Conservation (phyloP, 345 rosid species). For the Hibiscus syriacus region DNA sequence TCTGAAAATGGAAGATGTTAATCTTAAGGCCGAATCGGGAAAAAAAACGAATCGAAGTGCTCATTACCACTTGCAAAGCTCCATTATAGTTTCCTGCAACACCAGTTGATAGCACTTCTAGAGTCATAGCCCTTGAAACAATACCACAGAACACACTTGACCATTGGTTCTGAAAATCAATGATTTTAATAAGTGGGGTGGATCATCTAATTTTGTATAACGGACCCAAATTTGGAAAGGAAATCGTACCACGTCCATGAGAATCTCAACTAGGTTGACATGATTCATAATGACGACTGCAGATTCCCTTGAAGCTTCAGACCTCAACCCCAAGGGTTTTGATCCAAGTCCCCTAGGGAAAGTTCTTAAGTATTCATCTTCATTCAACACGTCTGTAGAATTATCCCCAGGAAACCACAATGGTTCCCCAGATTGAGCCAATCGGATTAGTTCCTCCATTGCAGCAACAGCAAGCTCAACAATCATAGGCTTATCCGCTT, state of each 20-base stretch:
- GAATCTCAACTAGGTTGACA: constrained; percentile 74
- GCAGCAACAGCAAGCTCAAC: constrained; percentile 93
- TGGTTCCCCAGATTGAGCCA: constrained; percentile 72
- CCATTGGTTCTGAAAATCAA: constrained; percentile 64
- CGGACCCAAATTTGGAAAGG: neutral
- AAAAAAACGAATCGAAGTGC: neutral
- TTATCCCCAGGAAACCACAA: constrained; percentile 57
- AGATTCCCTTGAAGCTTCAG: constrained; percentile 91
- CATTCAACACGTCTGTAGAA: constrained; percentile 46
- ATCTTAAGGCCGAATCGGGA: neutral
- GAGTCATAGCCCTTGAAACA: constrained; percentile 83
- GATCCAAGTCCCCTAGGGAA: constrained; percentile 90
- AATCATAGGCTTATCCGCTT: constrained; percentile 83
- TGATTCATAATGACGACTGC: constrained; percentile 83
- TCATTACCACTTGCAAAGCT: constrained; percentile 89
- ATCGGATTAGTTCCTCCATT: constrained; percentile 87
- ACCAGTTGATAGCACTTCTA: constrained; percentile 86
- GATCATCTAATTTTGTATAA: neutral
- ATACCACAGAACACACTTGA: constrained; percentile 76
- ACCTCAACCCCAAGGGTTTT: constrained; percentile 55
- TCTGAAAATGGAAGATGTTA: constrained; percentile 28
- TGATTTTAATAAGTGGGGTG: neutral
- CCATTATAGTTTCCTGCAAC: constrained; percentile 98
- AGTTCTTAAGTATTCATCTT: constrained; percentile 73
- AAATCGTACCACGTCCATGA: constrained; percentile 80